Evolutionary conservation across 108 stramenopile genomes (phyloP).

Genomic region (Schizochytrium sp.): DNA sequence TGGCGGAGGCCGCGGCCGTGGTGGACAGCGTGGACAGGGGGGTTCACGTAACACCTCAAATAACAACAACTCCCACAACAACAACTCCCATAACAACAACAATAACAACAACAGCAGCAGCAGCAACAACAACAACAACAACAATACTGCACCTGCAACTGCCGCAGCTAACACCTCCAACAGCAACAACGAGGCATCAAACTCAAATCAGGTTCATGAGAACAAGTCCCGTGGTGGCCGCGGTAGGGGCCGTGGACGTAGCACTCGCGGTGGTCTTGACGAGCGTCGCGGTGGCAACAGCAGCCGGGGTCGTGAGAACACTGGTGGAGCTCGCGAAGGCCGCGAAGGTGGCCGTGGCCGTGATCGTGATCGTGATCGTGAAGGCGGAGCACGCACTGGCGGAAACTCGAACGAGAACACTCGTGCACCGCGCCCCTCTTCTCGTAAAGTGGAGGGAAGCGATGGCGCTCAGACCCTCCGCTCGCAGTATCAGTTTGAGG

Average conservation of each 20-base stretch:
- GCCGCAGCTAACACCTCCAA: not conserved
- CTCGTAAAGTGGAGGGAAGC: conserved; percentile 59
- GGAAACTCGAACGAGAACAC: not conserved
- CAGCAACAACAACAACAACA: too few species aligned
- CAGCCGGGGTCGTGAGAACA: not conserved
- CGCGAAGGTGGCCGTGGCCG: conserved; percentile 19
- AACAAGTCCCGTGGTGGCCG: not conserved
- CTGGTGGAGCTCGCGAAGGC: not conserved
- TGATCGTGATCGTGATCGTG: conserved; percentile 11
- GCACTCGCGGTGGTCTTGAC: conserved; percentile 37
- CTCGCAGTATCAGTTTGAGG: conserved; percentile 39
- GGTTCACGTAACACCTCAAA: not conserved
- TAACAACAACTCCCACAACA: not conserved
- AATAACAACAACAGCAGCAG: too few species aligned
- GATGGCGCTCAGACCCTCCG: conserved; percentile 41
- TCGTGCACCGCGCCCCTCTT: not conserved
- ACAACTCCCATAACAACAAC: too few species aligned
- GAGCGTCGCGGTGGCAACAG: conserved; percentile 10
- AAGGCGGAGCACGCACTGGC: conserved; percentile 30
- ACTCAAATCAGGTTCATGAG: not conserved
- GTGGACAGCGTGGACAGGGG: conserved; percentile 31
- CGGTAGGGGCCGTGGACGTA: conserved; percentile 40
- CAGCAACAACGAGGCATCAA: not conserved
- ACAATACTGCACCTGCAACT: not conserved
- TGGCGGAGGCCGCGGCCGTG: conserved; percentile 50